Evolutionary conservation across 352 stramenopile species (phyloP), one percentile per base, ranked within the genome.

Genomic region (Phytophthora kernoviae): DNA sequence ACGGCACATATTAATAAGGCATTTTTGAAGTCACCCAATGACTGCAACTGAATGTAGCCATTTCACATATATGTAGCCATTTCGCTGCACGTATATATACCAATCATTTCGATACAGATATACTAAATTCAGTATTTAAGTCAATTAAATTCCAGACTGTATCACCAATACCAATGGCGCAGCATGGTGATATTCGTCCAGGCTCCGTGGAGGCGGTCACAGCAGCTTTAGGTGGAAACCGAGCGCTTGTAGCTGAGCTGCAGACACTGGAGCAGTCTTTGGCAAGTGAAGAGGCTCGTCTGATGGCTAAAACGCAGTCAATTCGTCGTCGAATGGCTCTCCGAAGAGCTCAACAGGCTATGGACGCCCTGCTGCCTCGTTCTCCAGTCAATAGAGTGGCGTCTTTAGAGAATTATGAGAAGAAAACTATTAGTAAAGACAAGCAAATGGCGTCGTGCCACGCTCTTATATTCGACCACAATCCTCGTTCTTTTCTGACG

Each of bases 401-500:
- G n/a, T 15, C 55, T 7, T 10, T 55, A 8, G 22, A 54, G 7
- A 24, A 12, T 2, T 87, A 81, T 55, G 70, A 73, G 37, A 73
- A 68, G 34, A 40, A 5, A 5, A 26, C 21, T 18, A 46, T 54
- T 14, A 34, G 4, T 5, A 17, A 54, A 32, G 54, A 11, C 64
- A 60, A 43, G 0, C n/a, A 15, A 39, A 70, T 11, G 68, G 64
- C 1, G 73, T 72, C 5, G 50, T 72, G 12, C 66, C 75, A 39
- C 79, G 76, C 42, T 90, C 80, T 1, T 88, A 71, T 49, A 88
- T 91, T 43, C 82, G 81, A 0, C 72, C 62, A 30, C 72, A 79
- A 30, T 37, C 56, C 26, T 92, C 80, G 8, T 90, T 89, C 58
- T 92, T 90, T 48, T 65, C 71, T 14, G 79, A 91, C 62, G 62